phyloP scores from a whole-genome alignment of 257 asterid genomes.

The Solanum etuberosum region DNA sequence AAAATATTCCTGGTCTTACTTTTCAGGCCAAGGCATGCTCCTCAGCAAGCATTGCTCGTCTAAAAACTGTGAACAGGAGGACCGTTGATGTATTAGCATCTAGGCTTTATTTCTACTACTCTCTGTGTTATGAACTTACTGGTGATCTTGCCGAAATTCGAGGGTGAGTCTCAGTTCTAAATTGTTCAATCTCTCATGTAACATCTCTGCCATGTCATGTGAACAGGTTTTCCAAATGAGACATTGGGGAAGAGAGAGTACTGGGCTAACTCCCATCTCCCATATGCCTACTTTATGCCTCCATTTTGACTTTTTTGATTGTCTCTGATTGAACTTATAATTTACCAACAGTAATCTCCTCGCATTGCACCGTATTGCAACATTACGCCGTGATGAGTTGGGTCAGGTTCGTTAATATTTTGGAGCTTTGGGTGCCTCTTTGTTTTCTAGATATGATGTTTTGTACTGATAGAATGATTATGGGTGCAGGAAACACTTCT shows the following conservation, averaged over 20 bases:
- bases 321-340: constrained; percentile 5
- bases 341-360: constrained; percentile 55
- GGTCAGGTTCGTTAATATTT: constrained; percentile 65
- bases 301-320: neutral
- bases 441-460: neutral
- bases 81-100: constrained; percentile 82
- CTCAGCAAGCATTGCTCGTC: constrained; percentile 73
- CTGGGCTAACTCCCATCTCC: neutral
- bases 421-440: neutral
- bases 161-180: constrained; percentile 37
- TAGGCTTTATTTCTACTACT: constrained; percentile 78
- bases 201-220: neutral
- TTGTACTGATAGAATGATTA: constrained; percentile 1
- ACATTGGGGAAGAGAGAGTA: neutral
- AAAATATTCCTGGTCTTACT: neutral
- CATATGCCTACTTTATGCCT: neutral
- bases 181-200: neutral
- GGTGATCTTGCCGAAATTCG: constrained; percentile 87
- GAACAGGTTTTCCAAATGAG: neutral
- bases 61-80: constrained; percentile 65
- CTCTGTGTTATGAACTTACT: constrained; percentile 77
- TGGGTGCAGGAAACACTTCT: constrained; percentile 76
- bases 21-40: constrained; percentile 87
- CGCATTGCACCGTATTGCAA: constrained; percentile 85
- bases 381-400: constrained; percentile 85